Evolutionary conservation across 352 stramenopile species (phyloP).

Genomic region (Phytopythium chamaehyphon): DNA sequence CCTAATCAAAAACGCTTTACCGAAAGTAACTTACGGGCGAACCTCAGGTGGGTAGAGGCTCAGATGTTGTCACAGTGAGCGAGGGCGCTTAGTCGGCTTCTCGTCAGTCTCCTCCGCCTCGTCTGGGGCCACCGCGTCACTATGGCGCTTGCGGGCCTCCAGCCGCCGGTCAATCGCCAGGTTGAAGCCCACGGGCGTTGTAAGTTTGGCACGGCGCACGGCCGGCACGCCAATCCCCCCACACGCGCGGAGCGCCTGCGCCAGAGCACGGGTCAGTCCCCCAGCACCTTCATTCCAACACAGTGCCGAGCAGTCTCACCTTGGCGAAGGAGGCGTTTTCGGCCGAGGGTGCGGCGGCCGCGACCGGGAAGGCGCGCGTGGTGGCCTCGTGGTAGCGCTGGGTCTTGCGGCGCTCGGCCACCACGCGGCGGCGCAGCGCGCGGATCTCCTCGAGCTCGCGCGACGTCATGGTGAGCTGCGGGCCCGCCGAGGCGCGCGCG

Average conservation of each 20-base stretch:
- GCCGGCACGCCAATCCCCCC: slow-evolving; percentile 65
- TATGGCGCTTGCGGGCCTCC: slow-evolving; percentile 23
- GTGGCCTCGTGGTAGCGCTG: slow-evolving; percentile 63
- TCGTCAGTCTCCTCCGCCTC: slow-evolving; percentile 1
- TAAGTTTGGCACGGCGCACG: slow-evolving; percentile 62
- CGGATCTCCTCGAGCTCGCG: slow-evolving; percentile 70
- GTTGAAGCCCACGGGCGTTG: slow-evolving; percentile 57
- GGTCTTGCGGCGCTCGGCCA: slow-evolving; percentile 51
- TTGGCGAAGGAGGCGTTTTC: slow-evolving; percentile 34
- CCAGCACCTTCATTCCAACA: not conserved
- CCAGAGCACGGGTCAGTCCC: not conserved
- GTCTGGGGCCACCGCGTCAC: slow-evolving; percentile 10
- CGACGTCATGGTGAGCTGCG: slow-evolving; percentile 63
- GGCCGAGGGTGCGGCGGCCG: slow-evolving; percentile 2
- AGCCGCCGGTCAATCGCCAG: slow-evolving; percentile 47
- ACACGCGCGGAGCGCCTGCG: slow-evolving; percentile 44
- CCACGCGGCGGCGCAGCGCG: slow-evolving; percentile 55
- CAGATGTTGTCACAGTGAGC: slow-evolving; percentile 3
- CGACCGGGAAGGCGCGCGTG: slow-evolving; percentile 26
- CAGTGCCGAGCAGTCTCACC: not conserved
- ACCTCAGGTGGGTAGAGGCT: no score
- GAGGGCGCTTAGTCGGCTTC: slow-evolving; percentile 1
- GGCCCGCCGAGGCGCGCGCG: slow-evolving; percentile 15
- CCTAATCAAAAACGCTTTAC: no score
- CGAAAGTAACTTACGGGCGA: no score